A percentile compares a stretch with the other conserved stretches of the same genome.
Evolutionary conservation across 176 grass and related monocot genomes (phyloP).

Genomic region (Carex cristatella): DNA sequence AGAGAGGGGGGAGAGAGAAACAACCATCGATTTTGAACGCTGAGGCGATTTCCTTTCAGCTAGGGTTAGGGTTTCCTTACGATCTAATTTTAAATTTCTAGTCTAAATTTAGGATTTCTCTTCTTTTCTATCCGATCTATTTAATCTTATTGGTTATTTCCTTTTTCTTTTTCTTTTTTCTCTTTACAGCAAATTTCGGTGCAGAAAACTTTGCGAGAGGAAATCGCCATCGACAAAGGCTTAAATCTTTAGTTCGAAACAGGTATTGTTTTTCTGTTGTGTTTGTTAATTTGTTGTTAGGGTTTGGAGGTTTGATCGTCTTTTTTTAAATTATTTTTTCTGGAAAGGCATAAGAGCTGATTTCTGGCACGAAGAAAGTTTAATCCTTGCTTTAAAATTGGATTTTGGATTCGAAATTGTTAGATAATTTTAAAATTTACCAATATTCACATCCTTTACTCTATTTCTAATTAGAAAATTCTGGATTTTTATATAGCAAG

Average conservation of each 20-base stretch:
- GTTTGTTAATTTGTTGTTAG: conserved; percentile 17
- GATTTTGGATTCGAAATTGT: not conserved
- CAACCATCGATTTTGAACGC: conserved; percentile 17
- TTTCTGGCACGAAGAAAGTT: not conserved
- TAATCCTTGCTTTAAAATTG: not conserved
- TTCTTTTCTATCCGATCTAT: conserved; percentile 20
- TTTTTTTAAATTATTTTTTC: not conserved
- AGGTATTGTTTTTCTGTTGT: conserved; percentile 13
- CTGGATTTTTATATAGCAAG: not conserved
- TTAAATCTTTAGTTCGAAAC: conserved; percentile 8
- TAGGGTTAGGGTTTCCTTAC: conserved; percentile 10
- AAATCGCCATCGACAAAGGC: conserved; percentile 34
- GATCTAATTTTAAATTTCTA: not conserved
- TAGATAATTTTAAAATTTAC: not conserved
- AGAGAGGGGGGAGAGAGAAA: conserved; percentile 10
- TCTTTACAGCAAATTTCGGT: conserved; percentile 41
- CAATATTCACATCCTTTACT: not conserved
- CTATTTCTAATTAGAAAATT: not conserved
- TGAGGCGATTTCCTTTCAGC: conserved; percentile 25
- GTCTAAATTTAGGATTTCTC: conserved; percentile 37
- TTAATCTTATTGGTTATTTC: not conserved
- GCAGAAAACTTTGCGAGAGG: conserved; percentile 20
- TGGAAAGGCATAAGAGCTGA: not conserved
- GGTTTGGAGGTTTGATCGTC: not conserved
- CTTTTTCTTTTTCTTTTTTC: not conserved